These are phyloP conservation scores for Grigorovia jiainica DNA, from an alignment of 805 yeast genomes.

Conservation along the genomic window DNA sequence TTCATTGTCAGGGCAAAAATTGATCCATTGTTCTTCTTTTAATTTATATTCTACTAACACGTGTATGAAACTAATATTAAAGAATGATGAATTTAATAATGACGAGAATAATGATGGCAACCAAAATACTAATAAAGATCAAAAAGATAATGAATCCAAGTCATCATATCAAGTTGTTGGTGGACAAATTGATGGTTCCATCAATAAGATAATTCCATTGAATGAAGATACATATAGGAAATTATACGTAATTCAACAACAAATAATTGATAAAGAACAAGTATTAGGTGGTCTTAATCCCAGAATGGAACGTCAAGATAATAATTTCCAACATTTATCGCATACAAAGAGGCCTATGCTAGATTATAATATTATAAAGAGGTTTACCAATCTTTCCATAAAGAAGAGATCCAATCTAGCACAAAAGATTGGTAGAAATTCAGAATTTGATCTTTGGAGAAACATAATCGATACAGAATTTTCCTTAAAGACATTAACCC, in stretches of 20 bases:
- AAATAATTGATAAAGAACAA: constrained; percentile 64
- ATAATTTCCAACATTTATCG: constrained; percentile 27
- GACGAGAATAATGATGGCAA: constrained; percentile 11
- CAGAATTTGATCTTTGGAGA: constrained; percentile 54
- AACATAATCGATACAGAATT: constrained; percentile 53
- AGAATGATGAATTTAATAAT: constrained; percentile 25
- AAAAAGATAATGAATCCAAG: too few species aligned
- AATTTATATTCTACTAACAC: constrained; percentile 55
- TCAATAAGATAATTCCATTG: constrained; percentile 65
- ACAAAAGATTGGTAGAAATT: constrained; percentile 48
- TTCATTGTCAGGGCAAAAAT: constrained; percentile 68
- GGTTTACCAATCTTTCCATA: constrained; percentile 46
- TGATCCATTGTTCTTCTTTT: constrained; percentile 63
- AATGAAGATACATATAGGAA: constrained; percentile 69
- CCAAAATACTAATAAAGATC: background rate
- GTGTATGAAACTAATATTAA: constrained; percentile 38
- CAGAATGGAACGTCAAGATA: constrained; percentile 44
- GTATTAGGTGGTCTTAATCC: constrained; percentile 80
- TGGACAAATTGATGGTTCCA: constrained; percentile 68
- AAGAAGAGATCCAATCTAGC: constrained; percentile 47
- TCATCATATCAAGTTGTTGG: constrained; percentile 54
- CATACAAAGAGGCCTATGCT: constrained; percentile 51
- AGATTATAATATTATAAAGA: constrained; percentile 49
- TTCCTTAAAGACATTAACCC: constrained; percentile 23
- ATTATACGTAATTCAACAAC: constrained; percentile 79